Evolutionary conservation across 441 rosid genomes (phyloP).

Genomic region (Erysimum pusillum): DNA sequence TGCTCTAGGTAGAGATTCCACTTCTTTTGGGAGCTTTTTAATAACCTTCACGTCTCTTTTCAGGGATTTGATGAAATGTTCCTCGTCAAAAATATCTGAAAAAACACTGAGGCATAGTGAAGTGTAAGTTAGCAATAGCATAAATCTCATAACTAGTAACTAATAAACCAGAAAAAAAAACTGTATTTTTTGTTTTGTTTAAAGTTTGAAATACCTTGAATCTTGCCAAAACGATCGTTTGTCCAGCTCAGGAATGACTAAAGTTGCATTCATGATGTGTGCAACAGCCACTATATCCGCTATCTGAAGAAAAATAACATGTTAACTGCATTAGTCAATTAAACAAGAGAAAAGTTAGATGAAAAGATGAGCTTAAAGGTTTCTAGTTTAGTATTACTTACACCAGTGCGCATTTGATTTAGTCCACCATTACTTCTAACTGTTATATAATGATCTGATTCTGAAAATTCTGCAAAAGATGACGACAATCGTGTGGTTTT

Average conservation of each 20-base stretch:
- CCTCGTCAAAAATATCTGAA: constrained; percentile 87
- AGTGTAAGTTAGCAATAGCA: constrained; percentile 18
- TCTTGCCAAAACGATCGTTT: constrained; percentile 97
- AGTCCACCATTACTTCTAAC: constrained; percentile 96
- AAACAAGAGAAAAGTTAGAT: background rate
- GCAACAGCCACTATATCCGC: constrained; percentile 97
- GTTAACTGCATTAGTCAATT: constrained; percentile 24
- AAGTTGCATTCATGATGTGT: constrained; percentile 90
- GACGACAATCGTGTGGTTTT: constrained; percentile 8
- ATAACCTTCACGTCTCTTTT: constrained; percentile 76
- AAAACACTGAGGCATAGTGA: constrained; percentile 62
- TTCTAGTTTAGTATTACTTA: constrained; percentile 52
- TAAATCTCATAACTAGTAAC: constrained; percentile 24
- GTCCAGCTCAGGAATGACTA: constrained; percentile 92
- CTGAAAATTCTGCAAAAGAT: constrained; percentile 59
- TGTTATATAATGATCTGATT: constrained; percentile 69
- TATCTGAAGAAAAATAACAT: constrained; percentile 58
- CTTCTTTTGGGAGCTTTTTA: constrained; percentile 76
- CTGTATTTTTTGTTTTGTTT: background rate
- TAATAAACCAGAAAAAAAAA: no score
- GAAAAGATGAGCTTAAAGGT: constrained; percentile 7
- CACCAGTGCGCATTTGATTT: constrained; percentile 99
- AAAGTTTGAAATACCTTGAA: constrained; percentile 63
- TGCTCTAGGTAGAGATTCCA: constrained; percentile 79
- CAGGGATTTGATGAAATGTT: constrained; percentile 71